phyloP scores from a whole-genome alignment of 257 asterid genomes.

The Oldenlandia corymbosa region DNA sequence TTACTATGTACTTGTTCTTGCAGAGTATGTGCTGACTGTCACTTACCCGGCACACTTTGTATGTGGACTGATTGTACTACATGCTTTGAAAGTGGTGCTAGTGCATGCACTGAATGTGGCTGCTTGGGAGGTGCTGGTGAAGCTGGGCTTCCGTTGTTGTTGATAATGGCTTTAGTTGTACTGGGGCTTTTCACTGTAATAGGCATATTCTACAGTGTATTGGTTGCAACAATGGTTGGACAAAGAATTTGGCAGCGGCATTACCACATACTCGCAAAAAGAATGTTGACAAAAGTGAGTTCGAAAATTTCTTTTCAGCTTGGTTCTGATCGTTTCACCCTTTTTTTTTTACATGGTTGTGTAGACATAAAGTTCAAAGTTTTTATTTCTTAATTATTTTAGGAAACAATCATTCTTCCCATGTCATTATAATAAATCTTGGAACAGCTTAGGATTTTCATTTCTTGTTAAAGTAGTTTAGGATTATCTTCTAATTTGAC shows the following conservation, averaged over 20 bases:
- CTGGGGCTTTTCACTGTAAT: slow-evolving; percentile 82
- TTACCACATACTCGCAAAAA: slow-evolving; percentile 89
- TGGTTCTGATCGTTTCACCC: not conserved
- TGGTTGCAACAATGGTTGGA: slow-evolving; percentile 94
- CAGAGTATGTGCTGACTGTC: slow-evolving; percentile 96
- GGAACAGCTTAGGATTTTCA: not conserved
- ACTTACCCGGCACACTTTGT: slow-evolving; percentile 95
- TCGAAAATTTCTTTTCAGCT: not conserved
- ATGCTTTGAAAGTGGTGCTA: slow-evolving; percentile 87
- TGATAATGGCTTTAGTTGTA: slow-evolving; percentile 69
- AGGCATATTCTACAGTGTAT: slow-evolving; percentile 82
- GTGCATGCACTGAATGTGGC: slow-evolving; percentile 79
- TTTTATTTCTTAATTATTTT: not conserved
- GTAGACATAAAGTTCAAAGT: not conserved
- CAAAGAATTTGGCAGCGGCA: slow-evolving; percentile 99
- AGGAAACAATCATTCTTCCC: not conserved
- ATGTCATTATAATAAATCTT: not conserved
- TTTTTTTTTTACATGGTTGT: not conserved
- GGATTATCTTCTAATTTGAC: not conserved
- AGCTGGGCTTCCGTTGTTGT: slow-evolving; percentile 81
- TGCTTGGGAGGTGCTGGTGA: slow-evolving; percentile 97
- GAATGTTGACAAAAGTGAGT: slow-evolving; percentile 91
- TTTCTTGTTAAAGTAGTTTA: too few relatives aligned
- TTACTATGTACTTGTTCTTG: slow-evolving; percentile 6
- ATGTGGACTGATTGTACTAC: slow-evolving; percentile 98